phyloP scores from a whole-genome alignment of 2,329 filamentous ascomycete genomes.

The Hymenoscyphus fructigenus region DNA sequence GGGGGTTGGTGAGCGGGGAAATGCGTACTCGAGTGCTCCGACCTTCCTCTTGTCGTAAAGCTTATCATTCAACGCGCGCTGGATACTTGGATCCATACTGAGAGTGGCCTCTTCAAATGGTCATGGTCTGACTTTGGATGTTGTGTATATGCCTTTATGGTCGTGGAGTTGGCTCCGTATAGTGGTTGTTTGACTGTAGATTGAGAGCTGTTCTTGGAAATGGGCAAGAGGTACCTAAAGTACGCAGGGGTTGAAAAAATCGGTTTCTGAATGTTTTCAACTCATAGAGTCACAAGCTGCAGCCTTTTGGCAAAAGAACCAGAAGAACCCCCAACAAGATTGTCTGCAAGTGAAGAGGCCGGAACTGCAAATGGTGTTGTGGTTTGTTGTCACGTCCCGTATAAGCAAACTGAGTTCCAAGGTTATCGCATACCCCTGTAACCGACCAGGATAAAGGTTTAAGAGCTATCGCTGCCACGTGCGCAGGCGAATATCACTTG shows the following conservation, averaged over 20 bases:
- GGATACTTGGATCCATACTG: conserved; percentile 86
- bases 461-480: background rate
- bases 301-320: background rate
- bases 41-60: conserved; percentile 98
- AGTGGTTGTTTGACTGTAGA: background rate
- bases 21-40: conserved; percentile 84
- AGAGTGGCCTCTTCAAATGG: background rate
- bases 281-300: background rate
- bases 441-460: background rate
- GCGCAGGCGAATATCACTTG: background rate
- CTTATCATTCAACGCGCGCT: conserved; percentile 93
- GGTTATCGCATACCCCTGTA: background rate
- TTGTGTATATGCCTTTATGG: background rate
- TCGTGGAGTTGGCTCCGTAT: background rate
- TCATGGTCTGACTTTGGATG: background rate
- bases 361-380: background rate
- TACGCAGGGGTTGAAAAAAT: background rate
- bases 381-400: background rate
- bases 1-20: conserved; percentile 22
- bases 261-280: background rate
- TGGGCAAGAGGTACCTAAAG: background rate
- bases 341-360: background rate
- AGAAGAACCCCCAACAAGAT: background rate
- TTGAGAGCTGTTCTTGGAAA: background rate
- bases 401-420: background rate